A percentile compares a stretch with the other conserved stretches of the same genome.
Conservation (phyloP, 805 yeast species). For the Candida ipomoeae region DNA sequence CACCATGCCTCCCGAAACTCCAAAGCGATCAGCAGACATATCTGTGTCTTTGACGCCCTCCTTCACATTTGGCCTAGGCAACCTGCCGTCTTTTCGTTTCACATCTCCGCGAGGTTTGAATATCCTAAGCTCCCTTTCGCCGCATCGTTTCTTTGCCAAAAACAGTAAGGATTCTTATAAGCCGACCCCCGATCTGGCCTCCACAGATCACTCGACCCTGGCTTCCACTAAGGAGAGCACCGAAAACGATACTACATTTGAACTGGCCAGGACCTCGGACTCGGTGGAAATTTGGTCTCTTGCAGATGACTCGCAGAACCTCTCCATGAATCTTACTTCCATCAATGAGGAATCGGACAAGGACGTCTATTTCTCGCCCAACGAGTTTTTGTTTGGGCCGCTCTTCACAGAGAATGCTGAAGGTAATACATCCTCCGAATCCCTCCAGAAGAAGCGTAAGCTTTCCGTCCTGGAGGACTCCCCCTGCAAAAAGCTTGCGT, state of each 20-base stretch:
- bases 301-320: slow-evolving; percentile 19
- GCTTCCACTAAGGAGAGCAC: neutral
- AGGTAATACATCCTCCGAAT: neutral
- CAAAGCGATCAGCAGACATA: slow-evolving; percentile 8
- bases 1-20: slow-evolving; percentile 16
- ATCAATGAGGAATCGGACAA: slow-evolving; percentile 23
- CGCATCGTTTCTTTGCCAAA: slow-evolving; percentile 29
- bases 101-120: slow-evolving; percentile 29
- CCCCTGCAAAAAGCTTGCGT: slow-evolving; percentile 35
- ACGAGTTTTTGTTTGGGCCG: slow-evolving; percentile 18
- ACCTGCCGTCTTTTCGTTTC: slow-evolving; percentile 42
- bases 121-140: slow-evolving; percentile 28
- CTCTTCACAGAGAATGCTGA: neutral
- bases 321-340: slow-evolving; percentile 20
- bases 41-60: slow-evolving; percentile 25
- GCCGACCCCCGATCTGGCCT: neutral
- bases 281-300: slow-evolving; percentile 32
- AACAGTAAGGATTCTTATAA: neutral
- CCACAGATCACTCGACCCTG: neutral
- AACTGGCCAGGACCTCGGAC: slow-evolving; percentile 15
- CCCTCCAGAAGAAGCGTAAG: slow-evolving; percentile 6
- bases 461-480: slow-evolving; percentile 20
- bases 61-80: slow-evolving; percentile 36
- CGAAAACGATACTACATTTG: slow-evolving; percentile 8
- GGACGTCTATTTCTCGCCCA: slow-evolving; percentile 32